These are phyloP conservation scores for Candida ipomoeae DNA, from an alignment of 805 yeast genomes.

Conservation along the genomic window DNA sequence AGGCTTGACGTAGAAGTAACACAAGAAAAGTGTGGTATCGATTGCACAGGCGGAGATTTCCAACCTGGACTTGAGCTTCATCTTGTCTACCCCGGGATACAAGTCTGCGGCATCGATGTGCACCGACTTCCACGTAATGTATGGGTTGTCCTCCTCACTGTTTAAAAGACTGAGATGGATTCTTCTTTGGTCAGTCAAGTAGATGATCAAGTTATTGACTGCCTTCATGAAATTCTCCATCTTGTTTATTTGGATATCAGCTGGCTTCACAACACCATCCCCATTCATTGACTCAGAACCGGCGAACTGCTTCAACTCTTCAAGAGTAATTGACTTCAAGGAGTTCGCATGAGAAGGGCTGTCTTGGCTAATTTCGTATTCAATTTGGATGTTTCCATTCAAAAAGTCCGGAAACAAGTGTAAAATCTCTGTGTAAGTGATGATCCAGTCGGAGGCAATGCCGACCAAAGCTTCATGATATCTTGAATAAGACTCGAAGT, in stretches of 20 bases:
- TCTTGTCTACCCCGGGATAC: slow-evolving; percentile 27
- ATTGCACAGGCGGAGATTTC: slow-evolving; percentile 43
- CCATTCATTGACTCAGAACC: not conserved
- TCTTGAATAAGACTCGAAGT: slow-evolving; percentile 31
- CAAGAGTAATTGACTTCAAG: slow-evolving; percentile 6
- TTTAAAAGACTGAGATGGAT: slow-evolving; percentile 39
- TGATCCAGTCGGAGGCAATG: slow-evolving; percentile 39
- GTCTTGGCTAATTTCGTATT: not conserved
- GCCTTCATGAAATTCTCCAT: slow-evolving; percentile 30
- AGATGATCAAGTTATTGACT: slow-evolving; percentile 42
- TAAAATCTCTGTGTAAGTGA: slow-evolving; percentile 32
- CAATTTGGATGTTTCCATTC: slow-evolving; percentile 21
- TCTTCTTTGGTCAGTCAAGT: slow-evolving; percentile 51
- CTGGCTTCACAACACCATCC: not conserved
- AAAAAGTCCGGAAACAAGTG: slow-evolving; percentile 37
- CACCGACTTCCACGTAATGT: slow-evolving; percentile 44
- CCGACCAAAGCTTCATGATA: slow-evolving; percentile 39
- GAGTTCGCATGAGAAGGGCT: slow-evolving; percentile 1
- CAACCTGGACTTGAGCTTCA: slow-evolving; percentile 21
- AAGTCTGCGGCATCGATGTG: slow-evolving; percentile 41
- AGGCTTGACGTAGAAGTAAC: slow-evolving; percentile 67
- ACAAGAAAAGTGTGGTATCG: slow-evolving; percentile 74
- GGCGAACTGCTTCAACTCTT: not conserved
- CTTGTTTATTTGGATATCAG: slow-evolving; percentile 4
- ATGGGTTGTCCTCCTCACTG: slow-evolving; percentile 18